A percentile compares a stretch with the other conserved stretches of the same genome.
phyloP scores from a whole-genome alignment of 1,139 yeast species.

The Candida tetrigidarum region DNA sequence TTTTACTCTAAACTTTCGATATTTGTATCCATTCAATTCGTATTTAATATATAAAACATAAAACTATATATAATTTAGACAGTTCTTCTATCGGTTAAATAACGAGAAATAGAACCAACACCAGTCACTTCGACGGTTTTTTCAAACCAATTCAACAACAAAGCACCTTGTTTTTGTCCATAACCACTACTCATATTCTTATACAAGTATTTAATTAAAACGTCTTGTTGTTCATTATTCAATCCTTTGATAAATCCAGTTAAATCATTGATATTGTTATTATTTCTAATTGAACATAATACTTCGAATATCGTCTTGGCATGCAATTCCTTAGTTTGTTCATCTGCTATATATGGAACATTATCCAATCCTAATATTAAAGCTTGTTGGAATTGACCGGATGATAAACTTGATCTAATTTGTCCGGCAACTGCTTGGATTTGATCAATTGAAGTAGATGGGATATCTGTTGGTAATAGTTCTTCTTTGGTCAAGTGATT shows the following conservation, averaged over 20 bases:
- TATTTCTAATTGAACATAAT: conserved; percentile 72
- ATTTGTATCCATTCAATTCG: background rate
- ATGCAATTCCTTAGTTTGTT: conserved; percentile 52
- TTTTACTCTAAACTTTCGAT: background rate
- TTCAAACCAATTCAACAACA: conserved; percentile 89
- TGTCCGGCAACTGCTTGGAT: conserved; percentile 59
- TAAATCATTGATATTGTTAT: conserved; percentile 58
- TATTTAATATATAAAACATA: background rate
- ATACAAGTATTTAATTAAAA: conserved; percentile 82
- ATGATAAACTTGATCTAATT: conserved; percentile 65
- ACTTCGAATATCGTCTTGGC: conserved; percentile 70
- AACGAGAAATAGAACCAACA: conserved; percentile 86
- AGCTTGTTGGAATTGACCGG: conserved; percentile 75
- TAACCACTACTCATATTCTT: conserved; percentile 79
- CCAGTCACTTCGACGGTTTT: conserved; percentile 85
- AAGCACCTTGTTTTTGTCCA: conserved; percentile 88
- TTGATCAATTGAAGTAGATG: conserved; percentile 48
- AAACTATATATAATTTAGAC: conserved; percentile 39
- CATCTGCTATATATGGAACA: conserved; percentile 86
- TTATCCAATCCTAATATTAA: conserved; percentile 62
- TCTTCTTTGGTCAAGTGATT: conserved; percentile 67
- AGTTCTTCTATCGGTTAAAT: conserved; percentile 82
- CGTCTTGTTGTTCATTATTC: conserved; percentile 69
- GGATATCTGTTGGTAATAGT: conserved; percentile 60
- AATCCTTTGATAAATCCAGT: conserved; percentile 61